Evolutionary conservation across 2,329 filamentous ascomycete species (phyloP), one percentile per base, ranked within the genome.

Genomic region (Bretziella fagacearum): DNA sequence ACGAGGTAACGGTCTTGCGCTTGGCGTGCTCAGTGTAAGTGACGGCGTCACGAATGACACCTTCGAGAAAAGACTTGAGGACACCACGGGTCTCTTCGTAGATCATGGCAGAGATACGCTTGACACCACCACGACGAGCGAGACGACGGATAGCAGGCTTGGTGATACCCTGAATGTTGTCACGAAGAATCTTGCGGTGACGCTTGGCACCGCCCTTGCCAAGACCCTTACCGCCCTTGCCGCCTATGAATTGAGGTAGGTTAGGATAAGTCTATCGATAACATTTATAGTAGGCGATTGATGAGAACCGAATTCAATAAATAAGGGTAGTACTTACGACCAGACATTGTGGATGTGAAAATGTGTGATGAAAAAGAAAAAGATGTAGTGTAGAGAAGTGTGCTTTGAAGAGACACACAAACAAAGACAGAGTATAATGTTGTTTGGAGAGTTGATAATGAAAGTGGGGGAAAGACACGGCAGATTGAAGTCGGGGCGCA

Each of bases 91-190:
- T 83, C 70, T 83, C 79, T 65, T 82, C 79, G 71, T 83, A 83
- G 67, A 83, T 83, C 77, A 83, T 93, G 65, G 87, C 87, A 61
- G 86, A 94, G 62, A 95, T 95, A 93, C 87, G 87, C 84, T 95
- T 95, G 77, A 95, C 87, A 87, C 87, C 87, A 69, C 87, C 87
- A 91, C 87, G 86, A 71, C 87, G 87, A 56, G 87, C 87, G 65
- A 95, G 86, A 93, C 87, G 87, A 62, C 87, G 82, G 70, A 95
- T 95, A 61, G 87, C 87, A 60, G 87, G 87, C 83, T 95, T 95
- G 63, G 87, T 95, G 65, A 95, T 95, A 71, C 87, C 87, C 74
- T 95, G 87, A 64, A 95, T 95, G 83, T 94, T 95, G 82, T 94
- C 87, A 70, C 87, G 85, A 68, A 95, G 77, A 74, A 95, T 95